Evolutionary conservation across 805 yeast genomes (phyloP).

Genomic region (Cyberlindnera americana): DNA sequence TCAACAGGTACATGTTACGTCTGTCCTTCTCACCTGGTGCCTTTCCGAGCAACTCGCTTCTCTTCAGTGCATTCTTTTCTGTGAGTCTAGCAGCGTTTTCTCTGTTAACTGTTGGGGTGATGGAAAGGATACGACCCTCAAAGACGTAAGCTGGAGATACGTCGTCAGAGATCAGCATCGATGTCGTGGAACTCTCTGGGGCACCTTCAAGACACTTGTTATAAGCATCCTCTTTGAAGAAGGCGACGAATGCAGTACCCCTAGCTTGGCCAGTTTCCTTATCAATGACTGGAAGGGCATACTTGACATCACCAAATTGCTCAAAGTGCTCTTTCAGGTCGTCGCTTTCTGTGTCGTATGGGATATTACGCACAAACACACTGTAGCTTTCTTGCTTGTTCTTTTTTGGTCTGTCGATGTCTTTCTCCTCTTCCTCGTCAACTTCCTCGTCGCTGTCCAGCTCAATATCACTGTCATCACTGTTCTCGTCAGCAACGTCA

Average conservation of each 20-base stretch:
- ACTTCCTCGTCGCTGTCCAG: conserved; percentile 33
- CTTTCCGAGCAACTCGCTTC: conserved; percentile 77
- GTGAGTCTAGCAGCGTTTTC: conserved; percentile 73
- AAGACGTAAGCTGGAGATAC: conserved; percentile 85
- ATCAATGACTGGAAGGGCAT: conserved; percentile 92
- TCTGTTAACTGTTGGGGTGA: conserved; percentile 83
- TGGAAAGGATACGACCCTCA: conserved; percentile 86
- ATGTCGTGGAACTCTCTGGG: conserved; percentile 61
- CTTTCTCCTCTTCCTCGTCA: conserved; percentile 30
- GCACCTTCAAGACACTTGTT: conserved; percentile 71
- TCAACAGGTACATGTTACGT: conserved; percentile 79
- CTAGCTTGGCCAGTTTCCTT: conserved; percentile 79
- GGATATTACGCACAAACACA: conserved; percentile 86
- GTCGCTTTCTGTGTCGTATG: conserved; percentile 89
- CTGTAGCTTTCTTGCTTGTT: conserved; percentile 71
- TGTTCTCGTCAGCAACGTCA: conserved; percentile 27
- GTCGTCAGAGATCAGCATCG: conserved; percentile 85
- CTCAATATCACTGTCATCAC: conserved; percentile 28
- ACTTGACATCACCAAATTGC: conserved; percentile 82
- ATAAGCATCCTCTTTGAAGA: conserved; percentile 57
- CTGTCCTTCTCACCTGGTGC: conserved; percentile 76
- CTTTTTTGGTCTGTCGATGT: conserved; percentile 34
- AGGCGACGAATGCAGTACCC: conserved; percentile 96
- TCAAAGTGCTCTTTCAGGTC: conserved; percentile 70
- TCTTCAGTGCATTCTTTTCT: conserved; percentile 65